phyloP scores from a whole-genome alignment of 2,329 filamentous ascomycete species.

The Chaetomiaceae sp. region DNA sequence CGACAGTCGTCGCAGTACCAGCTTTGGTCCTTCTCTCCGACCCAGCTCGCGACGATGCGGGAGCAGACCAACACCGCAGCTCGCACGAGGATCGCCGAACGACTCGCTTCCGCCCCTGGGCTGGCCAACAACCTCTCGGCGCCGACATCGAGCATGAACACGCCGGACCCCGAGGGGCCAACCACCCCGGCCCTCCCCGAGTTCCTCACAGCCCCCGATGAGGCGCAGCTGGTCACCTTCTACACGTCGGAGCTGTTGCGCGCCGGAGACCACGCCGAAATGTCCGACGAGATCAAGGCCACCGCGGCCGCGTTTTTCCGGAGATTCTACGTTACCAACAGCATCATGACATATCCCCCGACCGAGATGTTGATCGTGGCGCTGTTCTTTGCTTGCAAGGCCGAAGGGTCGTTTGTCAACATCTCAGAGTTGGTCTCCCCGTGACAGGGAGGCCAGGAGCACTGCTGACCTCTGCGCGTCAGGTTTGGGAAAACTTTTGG shows the following conservation, averaged over 20 bases:
- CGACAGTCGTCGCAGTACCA: conserved; percentile 84
- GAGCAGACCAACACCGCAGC: conserved; percentile 75
- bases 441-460: neutral
- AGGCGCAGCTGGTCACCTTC: conserved; percentile 73
- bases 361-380: conserved; percentile 84
- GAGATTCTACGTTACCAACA: conserved; percentile 94
- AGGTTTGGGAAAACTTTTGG: conserved; percentile 65
- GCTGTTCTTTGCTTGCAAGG: conserved; percentile 90
- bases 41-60: conserved; percentile 66
- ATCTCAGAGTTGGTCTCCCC: conserved; percentile 35
- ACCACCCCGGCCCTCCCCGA: conserved; percentile 54
- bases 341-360: conserved; percentile 92
- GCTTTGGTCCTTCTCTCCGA: conserved; percentile 84
- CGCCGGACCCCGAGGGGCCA: conserved; percentile 33
- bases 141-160: conserved; percentile 29
- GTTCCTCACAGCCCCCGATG: conserved; percentile 78
- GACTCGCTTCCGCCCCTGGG: conserved; percentile 51
- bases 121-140: conserved; percentile 26
- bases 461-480: conserved; percentile 25
- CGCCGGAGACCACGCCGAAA: conserved; percentile 49
- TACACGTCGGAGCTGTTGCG: conserved; percentile 60
- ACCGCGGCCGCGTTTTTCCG: conserved; percentile 87
- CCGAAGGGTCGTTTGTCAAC: conserved; percentile 75
- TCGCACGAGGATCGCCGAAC: conserved; percentile 52
- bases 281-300: conserved; percentile 51